phyloP scores from a whole-genome alignment of 2,329 filamentous ascomycete genomes.

The Aspergillus caelatus region DNA sequence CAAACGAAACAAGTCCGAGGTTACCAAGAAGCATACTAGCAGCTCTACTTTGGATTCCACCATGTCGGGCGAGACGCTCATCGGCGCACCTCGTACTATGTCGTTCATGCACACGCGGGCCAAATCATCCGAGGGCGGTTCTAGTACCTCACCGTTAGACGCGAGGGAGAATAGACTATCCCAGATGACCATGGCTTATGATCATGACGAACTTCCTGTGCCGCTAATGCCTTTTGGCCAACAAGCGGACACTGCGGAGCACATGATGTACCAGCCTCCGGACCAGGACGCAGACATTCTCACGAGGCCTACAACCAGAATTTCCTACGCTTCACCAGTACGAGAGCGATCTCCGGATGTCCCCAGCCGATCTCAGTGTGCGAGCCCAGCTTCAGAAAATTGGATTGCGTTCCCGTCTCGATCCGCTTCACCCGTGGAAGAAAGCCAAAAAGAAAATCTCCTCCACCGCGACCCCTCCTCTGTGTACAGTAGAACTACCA shows the following conservation, averaged over 20 bases:
- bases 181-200: conserved; percentile 51
- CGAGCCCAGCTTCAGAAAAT: conserved; percentile 44
- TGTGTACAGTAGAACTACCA: conserved; percentile 33
- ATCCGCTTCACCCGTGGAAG: conserved; percentile 32
- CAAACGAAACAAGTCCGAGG: conserved; percentile 71
- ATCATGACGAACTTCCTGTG: conserved; percentile 36
- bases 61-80: conserved; percentile 47
- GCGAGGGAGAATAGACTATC: conserved; percentile 49
- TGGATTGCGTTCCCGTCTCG: conserved; percentile 45
- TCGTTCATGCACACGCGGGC: conserved; percentile 80
- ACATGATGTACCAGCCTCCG: conserved; percentile 29
- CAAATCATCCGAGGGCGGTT: conserved; percentile 61
- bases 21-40: conserved; percentile 65
- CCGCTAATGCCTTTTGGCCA: conserved; percentile 35
- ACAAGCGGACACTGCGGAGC: conserved; percentile 31
- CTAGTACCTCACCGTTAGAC: conserved; percentile 56
- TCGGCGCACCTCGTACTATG: conserved; percentile 55
- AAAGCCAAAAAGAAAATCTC: conserved; percentile 24
- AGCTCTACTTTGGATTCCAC: conserved; percentile 49
- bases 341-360: conserved; percentile 31
- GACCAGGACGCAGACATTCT: conserved; percentile 32
- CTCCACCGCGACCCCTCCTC: conserved; percentile 37
- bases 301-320: conserved; percentile 35
- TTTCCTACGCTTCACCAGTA: conserved; percentile 32
- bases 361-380: conserved; percentile 34